Base-by-base conservation (phyloP, 352 stramenopile genomes). In the Globisporangium nagaii region DNA sequence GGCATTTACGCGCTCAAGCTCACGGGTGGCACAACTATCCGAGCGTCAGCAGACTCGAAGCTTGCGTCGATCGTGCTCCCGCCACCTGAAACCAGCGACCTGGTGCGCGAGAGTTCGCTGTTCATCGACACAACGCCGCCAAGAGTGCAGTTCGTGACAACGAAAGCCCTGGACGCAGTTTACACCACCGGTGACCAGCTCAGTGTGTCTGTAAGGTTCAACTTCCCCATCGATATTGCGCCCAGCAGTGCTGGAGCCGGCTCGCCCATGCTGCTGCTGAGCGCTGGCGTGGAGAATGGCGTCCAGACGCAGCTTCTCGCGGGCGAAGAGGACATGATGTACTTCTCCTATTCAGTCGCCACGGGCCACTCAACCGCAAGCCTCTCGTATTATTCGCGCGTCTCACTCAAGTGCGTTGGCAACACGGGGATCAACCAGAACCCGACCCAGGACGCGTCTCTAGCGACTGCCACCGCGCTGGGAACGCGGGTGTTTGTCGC, bases 181-280 rank as follows among this genome's bases (percentile, higher is more conserved):
- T 71, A 87, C 48, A 82, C 75, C 0, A 65, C 79, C 28, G 82
- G 79, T 3, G 79, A 90, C 44, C 62, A 53, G 1, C 52, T 92
- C 27, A 36, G 70, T 0, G 17, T 87, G 0, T 62, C 30, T 3
- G 67, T 84, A 3, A 63, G 30, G 15, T 80, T 92, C 37, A 72
- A 70, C 28, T 58, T 42, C 0, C 49, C 69, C 0, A 57, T 92
- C 4, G 47, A 60, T 1, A 62, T 83, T n/a, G 45, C 62, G 2
- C 12, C 44, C 0, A 10, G 31, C 13, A 28, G 48, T 1, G 15
- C 28, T 9, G 69, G 58, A 1, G 35, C 28, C n/a, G 79, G 75
- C 25, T 39, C 37, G 1, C 79, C 76, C 8, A 44, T 40, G 17
- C 44, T 92, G 28, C 40, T 77, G 3, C 54, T 92, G 5, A 73